Evolutionary conservation across 2,329 filamentous ascomycete genomes (phyloP), one percentile per base, ranked within the genome.

Genomic region (Corniculantispora saksenae): DNA sequence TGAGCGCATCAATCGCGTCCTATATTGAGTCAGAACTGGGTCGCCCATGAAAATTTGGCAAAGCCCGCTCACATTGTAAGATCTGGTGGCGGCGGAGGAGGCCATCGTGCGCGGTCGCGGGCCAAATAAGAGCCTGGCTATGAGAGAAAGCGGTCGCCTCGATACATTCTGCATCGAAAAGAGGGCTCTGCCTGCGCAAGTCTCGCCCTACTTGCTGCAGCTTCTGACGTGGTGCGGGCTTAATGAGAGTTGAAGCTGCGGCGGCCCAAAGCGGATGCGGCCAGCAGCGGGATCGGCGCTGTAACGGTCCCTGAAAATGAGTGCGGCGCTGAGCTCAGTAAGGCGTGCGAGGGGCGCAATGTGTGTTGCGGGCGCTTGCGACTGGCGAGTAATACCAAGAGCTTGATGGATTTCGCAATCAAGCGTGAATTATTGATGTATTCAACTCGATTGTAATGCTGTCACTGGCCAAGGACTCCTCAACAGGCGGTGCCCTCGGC

Each of bases 1-100:
- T 98, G 73, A 98, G 86, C 47, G 91, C 88, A 70, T 88, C 83
- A 68, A 98, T 89, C 56, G 94, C 95, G 76, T 95, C 93, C 93
- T 97, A 29, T 32, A 9, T 27, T 19, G 17, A 19, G 51, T 62
- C 5, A 40, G 27, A 3, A 32, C 38, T 29, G 32, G 48, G 19
- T 54, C 23, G 32, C 10, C 15, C 9, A 9, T 19, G 12, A 21
- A 21, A 12, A 25, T 19, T 27, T n/a, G 61, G 10, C 10, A 23
- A 21, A 32, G 5, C 3, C 32, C 48, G 13, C 68, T 70, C 69
- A 77, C 77, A 70, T 77, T 75, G 69, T 79, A 79, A 21, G 77
- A 73, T 55, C 76, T 71, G 15, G 71, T 72, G 38, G 78, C 77
- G 38, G 48, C 5, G 21, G 59, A 47, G 25, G 50, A 54, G 19